These are phyloP conservation scores for Neonectria coccinea DNA, from an alignment of 2,329 filamentous ascomycete genomes.

Conservation along the genomic window DNA sequence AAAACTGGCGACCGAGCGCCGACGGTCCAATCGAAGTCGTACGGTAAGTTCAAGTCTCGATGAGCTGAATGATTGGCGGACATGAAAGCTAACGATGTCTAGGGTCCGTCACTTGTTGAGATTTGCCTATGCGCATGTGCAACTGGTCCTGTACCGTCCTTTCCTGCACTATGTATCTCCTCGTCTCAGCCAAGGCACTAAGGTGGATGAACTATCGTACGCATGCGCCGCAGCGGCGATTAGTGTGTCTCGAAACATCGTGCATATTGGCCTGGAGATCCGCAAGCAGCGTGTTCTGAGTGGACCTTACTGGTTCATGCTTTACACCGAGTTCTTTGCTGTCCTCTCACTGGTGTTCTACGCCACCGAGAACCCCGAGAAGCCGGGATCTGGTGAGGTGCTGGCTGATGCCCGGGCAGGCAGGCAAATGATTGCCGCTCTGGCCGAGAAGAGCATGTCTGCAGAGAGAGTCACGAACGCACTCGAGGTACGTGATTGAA, in stretches of 20 bases:
- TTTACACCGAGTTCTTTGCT: constrained; percentile 86
- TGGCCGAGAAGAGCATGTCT: constrained; percentile 87
- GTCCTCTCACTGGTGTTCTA: constrained; percentile 85
- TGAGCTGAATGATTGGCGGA: background rate
- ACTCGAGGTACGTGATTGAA: constrained; percentile 71
- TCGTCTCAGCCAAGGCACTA: constrained; percentile 64
- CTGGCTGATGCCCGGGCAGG: constrained; percentile 87
- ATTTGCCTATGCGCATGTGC: constrained; percentile 85
- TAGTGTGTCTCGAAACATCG: constrained; percentile 76
- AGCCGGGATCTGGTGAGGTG: constrained; percentile 80
- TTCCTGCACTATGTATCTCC: constrained; percentile 87
- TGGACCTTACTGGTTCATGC: constrained; percentile 87
- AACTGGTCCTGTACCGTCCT: constrained; percentile 84
- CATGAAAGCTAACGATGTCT: constrained; percentile 23
- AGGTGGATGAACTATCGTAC: constrained; percentile 81
- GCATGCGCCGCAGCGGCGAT: constrained; percentile 75
- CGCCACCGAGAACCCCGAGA: constrained; percentile 82
- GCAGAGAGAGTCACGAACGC: constrained; percentile 87
- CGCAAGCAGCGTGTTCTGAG: constrained; percentile 79
- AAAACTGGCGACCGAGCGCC: constrained; percentile 81
- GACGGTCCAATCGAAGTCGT: constrained; percentile 81
- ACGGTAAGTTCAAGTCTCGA: constrained; percentile 65
- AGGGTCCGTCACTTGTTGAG: constrained; percentile 80
- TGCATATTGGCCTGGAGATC: constrained; percentile 84
- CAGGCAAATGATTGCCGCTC: constrained; percentile 80